phyloP scores from a whole-genome alignment of 495 filamentous ascomycete genomes.

The Penicillium robsamsonii region DNA sequence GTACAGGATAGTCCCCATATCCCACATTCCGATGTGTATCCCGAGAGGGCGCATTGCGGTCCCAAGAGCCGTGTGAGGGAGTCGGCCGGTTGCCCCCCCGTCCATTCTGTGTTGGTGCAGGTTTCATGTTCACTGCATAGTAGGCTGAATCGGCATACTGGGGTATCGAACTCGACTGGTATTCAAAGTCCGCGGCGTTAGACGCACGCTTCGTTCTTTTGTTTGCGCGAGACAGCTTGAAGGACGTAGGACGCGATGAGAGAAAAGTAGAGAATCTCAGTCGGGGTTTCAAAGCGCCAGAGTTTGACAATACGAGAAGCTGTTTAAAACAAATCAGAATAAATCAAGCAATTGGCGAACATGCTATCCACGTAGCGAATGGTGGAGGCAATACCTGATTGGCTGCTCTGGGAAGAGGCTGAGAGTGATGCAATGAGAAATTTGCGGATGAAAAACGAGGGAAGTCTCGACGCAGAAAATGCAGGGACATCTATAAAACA shows the following conservation, averaged over 20 bases:
- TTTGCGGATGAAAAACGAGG: not conserved
- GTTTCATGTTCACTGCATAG: conserved; percentile 2
- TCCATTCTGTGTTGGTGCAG: not conserved
- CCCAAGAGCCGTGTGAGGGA: not conserved
- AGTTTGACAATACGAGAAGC: not conserved
- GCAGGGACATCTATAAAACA: conserved; percentile 1
- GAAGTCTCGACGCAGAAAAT: conserved; percentile 1
- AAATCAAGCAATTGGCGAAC: not conserved
- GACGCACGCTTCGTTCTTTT: conserved; percentile 21
- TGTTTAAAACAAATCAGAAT: conserved; percentile 3
- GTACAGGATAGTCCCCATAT: not conserved
- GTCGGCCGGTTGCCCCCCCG: not conserved
- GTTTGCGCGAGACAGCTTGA: conserved; percentile 18
- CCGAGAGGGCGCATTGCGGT: not conserved
- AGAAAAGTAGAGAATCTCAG: not conserved
- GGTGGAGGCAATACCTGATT: conserved; percentile 4
- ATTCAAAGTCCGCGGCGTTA: conserved; percentile 2
- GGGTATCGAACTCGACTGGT: conserved; percentile 4
- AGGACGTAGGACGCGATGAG: not conserved
- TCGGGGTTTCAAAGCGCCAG: not conserved
- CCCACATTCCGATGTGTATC: not conserved
- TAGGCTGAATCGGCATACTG: not conserved
- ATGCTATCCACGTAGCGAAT: not conserved
- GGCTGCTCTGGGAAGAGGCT: not conserved
- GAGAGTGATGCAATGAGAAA: not conserved